Conservation (phyloP, 352 stramenopile genomes). For the Globisporangium cederbergense region DNA sequence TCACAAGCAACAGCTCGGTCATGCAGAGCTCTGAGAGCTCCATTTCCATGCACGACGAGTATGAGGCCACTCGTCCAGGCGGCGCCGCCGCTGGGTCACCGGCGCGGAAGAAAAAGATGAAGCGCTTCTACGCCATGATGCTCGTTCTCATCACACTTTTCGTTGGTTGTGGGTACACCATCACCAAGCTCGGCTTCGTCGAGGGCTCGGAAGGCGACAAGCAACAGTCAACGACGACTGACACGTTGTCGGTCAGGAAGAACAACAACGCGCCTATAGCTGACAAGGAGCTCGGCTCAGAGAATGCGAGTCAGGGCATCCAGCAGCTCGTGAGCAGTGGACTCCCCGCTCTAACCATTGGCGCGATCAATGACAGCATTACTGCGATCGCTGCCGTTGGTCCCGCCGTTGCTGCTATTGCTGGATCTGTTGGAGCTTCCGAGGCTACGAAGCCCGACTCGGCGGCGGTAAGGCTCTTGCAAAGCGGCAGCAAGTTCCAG, state of each 20-base stretch:
- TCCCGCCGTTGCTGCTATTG: not conserved
- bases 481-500: slow-evolving; percentile 9
- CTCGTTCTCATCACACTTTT: slow-evolving; percentile 7
- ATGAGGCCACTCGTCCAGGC: slow-evolving; percentile 1
- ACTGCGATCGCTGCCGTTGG: not conserved
- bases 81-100: not conserved
- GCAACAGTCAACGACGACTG: not conserved
- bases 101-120: not conserved
- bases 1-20: slow-evolving; percentile 9
- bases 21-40: slow-evolving; percentile 16
- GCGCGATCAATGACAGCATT: not conserved
- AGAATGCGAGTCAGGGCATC: not conserved
- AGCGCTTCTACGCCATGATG: slow-evolving; percentile 6
- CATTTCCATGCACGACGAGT: slow-evolving; percentile 7
- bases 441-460: not conserved
- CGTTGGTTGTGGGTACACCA: slow-evolving; percentile 12
- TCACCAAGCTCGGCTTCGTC: not conserved
- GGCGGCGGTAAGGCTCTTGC: not conserved
- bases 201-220: not conserved
- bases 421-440: not conserved
- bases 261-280: not conserved
- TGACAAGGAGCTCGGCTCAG: not conserved
- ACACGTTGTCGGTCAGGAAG: not conserved
- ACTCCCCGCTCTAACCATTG: not conserved
- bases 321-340: not conserved